A percentile compares a stretch with the other conserved stretches of the same genome.
Evolutionary conservation across 1,284 basidiomycete genomes (phyloP).

Genomic region (Porphyrellus sp.): DNA sequence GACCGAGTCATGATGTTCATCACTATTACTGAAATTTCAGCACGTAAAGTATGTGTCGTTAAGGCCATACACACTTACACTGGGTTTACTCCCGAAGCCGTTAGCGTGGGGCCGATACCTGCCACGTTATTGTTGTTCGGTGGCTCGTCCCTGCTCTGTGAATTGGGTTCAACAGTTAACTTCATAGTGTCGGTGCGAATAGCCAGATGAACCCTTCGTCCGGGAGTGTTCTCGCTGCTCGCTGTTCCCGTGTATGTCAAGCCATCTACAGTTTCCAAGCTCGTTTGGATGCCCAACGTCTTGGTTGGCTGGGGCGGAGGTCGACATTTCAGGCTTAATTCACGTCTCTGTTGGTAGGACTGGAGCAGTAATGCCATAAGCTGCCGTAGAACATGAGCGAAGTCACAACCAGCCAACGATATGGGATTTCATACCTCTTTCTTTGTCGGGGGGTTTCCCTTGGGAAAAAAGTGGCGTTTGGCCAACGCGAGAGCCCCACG

Average conservation of each 20-base stretch:
- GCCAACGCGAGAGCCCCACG: slow-evolving; percentile 31
- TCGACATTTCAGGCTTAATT: slow-evolving; percentile 11
- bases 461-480: slow-evolving; percentile 32
- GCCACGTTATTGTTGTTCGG: background rate
- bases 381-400: slow-evolving; percentile 16
- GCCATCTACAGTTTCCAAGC: slow-evolving; percentile 3
- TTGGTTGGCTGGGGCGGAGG: slow-evolving; percentile 5
- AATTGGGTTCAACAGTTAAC: background rate
- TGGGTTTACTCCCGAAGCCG: background rate
- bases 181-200: background rate
- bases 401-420: background rate
- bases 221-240: background rate
- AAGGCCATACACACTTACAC: slow-evolving; percentile 10
- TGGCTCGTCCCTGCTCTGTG: background rate
- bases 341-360: slow-evolving; percentile 25
- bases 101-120: background rate
- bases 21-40: slow-evolving; percentile 7
- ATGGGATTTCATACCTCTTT: slow-evolving; percentile 18
- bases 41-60: background rate
- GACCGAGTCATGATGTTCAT: background rate
- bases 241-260: background rate
- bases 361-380: slow-evolving; percentile 29
- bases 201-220: background rate
- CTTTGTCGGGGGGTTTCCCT: slow-evolving; percentile 26
- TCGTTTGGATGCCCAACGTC: slow-evolving; percentile 27